Evolutionary conservation across 441 rosid species (phyloP).

Genomic region (Heliophila coronopifolia): DNA sequence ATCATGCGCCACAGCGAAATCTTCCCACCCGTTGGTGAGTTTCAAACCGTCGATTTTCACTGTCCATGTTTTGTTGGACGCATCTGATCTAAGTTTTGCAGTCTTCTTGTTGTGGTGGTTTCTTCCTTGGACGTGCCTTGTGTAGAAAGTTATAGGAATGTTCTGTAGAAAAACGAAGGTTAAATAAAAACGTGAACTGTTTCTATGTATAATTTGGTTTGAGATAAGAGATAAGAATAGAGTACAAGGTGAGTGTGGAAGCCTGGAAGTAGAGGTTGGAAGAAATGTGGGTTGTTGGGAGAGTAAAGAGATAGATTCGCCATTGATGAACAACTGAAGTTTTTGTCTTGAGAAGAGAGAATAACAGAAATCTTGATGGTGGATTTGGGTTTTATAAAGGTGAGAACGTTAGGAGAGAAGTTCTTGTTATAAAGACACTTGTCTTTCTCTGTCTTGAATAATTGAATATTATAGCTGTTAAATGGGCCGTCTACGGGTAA

Average conservation of each 20-base stretch:
- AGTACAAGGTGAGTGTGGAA: slow-evolving; percentile 16
- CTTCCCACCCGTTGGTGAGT: slow-evolving; percentile 20
- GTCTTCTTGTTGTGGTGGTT: slow-evolving; percentile 9
- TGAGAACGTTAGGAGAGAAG: no score
- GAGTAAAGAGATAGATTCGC: not conserved
- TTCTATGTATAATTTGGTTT: not conserved
- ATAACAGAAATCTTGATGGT: no score
- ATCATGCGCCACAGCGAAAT: slow-evolving; percentile 21
- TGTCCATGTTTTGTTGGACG: not conserved
- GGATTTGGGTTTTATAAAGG: no score
- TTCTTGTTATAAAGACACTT: no score
- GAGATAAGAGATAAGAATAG: not conserved
- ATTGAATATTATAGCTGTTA: no score
- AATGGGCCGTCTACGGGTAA: no score
- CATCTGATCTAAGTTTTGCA: slow-evolving; percentile 15
- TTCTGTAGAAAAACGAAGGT: slow-evolving; percentile 12
- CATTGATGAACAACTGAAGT: not conserved
- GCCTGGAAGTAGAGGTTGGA: slow-evolving; percentile 7
- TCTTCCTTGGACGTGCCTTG: slow-evolving; percentile 7
- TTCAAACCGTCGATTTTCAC: slow-evolving; percentile 24
- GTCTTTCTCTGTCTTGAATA: no score
- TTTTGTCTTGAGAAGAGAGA: not conserved
- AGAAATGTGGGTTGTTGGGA: slow-evolving; percentile 13
- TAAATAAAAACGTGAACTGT: not conserved
- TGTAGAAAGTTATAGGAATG: slow-evolving; percentile 25